Evolutionary conservation across 345 rosid species (phyloP), one percentile per base, ranked within the genome.

Genomic region (Gossypium mustelinum): DNA sequence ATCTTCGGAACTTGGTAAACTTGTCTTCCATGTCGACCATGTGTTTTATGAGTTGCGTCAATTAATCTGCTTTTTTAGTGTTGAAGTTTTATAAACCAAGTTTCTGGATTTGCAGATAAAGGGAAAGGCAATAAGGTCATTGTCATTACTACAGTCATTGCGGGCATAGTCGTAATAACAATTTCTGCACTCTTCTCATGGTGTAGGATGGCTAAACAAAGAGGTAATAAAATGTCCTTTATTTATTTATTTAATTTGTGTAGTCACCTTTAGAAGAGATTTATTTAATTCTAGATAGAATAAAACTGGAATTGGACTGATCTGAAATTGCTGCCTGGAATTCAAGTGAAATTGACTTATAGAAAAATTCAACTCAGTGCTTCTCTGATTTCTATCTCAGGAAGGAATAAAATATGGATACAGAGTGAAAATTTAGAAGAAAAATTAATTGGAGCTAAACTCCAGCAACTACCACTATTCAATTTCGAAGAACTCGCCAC

Each of bases 181-280:
- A 52, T 52, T 52, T 52, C n/a, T 52, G 57, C 20, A 52, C 54
- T 72, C 43, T 10, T 34, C 43, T 10, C 24, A 4, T 65, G 74
- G 75, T 62, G 67, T 29, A 65, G 82, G 75, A 18, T 18, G 52
- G 63, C 67, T 55, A 79, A 73, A 52, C 48, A 41, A 10, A 65
- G n/a, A 75, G 85, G 85, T 58, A 50, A 50, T 50, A 11, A 54
- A 54, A 54, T 17, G 18, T 48, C 2, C 18, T 52, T 20, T 10
- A 56, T 56, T 55, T 55, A 55, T 55, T 9, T 18, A 55, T 11
- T 48, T 13, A 11, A 48, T 48, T 48, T 48, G 3, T 48, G 51
- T 48, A 2, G 13, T 11, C 13, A 11, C 39, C 39, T 29, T 29
- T 29, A 29, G 39, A 29, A 29, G 39, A 29, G 39, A 29, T 29